Evolutionary conservation across 116 monocot species (phyloP).

Genomic region (Papilionanthe hybrid): DNA sequence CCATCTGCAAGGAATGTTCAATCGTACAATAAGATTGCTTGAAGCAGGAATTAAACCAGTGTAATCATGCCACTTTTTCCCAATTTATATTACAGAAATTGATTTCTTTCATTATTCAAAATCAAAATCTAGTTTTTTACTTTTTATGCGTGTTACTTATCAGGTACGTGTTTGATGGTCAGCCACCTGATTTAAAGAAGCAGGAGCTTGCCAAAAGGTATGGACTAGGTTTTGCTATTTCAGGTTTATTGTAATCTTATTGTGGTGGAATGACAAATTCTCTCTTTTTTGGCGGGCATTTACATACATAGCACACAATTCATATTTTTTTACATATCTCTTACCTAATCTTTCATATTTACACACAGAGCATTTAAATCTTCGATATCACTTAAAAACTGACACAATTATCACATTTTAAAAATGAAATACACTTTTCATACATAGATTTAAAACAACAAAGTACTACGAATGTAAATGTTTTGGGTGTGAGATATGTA

Average conservation of each 20-base stretch:
- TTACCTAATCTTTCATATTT: no score
- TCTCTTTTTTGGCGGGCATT: no score
- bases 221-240: neutral
- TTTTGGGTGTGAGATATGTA: no score
- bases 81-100: neutral
- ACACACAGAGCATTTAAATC: no score
- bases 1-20: conserved; percentile 99
- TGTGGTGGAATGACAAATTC: neutral
- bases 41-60: conserved; percentile 97
- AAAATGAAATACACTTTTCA: no score
- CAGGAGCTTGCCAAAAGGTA: conserved; percentile 95
- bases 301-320: no score
- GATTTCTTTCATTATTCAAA: neutral
- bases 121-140: neutral
- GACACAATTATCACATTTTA: no score
- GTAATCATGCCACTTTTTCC: conserved; percentile 26
- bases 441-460: no score
- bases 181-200: conserved; percentile 95
- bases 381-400: no score
- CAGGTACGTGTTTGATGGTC: conserved; percentile 97
- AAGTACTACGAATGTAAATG: no score
- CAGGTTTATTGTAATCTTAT: neutral
- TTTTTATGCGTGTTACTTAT: neutral
- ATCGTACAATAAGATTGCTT: conserved; percentile 83
- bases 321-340: no score